A percentile compares a stretch with the other conserved stretches of the same genome.
These are phyloP conservation scores for Fonsecaea multimorphosa DNA, from an alignment of 2,329 filamentous ascomycete genomes.

Conservation along the genomic window DNA sequence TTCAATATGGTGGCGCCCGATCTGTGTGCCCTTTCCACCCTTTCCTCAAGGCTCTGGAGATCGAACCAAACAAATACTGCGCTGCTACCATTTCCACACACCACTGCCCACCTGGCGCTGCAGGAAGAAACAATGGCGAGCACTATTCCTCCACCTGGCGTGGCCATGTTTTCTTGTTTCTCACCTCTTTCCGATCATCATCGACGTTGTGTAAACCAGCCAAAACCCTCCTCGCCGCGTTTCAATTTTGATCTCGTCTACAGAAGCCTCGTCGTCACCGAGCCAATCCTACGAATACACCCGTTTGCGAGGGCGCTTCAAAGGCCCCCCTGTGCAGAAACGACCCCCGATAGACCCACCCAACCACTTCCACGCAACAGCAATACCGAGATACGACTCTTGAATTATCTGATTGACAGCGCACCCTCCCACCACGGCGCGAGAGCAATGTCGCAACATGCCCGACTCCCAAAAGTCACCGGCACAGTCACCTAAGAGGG, in stretches of 20 bases:
- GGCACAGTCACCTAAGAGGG: constrained; percentile 29
- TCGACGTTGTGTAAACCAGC: constrained; percentile 4
- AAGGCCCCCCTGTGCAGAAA: neutral
- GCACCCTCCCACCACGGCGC: neutral
- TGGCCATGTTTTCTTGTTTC: constrained; percentile 13
- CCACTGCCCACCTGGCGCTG: constrained; percentile 8
- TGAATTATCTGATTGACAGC: neutral
- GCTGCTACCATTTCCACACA: constrained; percentile 7
- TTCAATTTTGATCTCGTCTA: constrained; percentile 1
- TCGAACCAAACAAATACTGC: constrained; percentile 33
- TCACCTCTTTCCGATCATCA: constrained; percentile 8
- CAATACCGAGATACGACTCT: neutral
- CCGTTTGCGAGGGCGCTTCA: neutral
- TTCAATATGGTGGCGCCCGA: constrained; percentile 22
- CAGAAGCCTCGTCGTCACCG: neutral
- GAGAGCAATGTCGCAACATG: constrained; percentile 35
- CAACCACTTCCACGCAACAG: neutral
- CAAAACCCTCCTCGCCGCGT: constrained; percentile 1
- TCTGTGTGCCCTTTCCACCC: constrained; percentile 26
- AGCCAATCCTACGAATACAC: neutral
- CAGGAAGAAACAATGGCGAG: constrained; percentile 25
- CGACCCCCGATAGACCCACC: constrained; percentile 6
- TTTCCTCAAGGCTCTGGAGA: constrained; percentile 28
- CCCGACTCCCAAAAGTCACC: constrained; percentile 10
- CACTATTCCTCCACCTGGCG: constrained; percentile 5